A percentile compares a stretch with the other conserved stretches of the same genome.
Conservation (phyloP, 148 eudicot species). For the Vaccinium vitisidaea region DNA sequence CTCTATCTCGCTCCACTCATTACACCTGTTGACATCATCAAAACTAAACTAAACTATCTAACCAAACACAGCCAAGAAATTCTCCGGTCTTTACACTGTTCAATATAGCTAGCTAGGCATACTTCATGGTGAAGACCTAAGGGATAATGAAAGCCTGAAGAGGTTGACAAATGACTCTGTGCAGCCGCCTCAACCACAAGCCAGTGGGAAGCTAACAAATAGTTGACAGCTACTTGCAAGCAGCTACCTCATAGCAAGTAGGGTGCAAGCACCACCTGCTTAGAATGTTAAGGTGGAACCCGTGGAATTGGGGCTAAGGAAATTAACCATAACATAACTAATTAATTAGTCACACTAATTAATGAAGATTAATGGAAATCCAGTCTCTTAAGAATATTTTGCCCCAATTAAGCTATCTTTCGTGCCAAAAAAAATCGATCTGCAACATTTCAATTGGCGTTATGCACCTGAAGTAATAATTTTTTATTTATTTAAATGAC, state of each 20-base stretch:
- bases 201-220: not conserved
- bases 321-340: not conserved
- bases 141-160: not conserved
- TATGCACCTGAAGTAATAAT: not conserved
- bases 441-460: not conserved
- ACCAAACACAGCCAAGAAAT: too few relatives aligned
- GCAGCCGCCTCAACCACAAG: not conserved
- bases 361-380: not conserved
- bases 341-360: not conserved
- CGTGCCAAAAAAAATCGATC: not conserved
- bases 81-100: not conserved
- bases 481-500: not conserved
- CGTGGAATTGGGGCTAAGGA: not conserved
- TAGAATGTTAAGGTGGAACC: not conserved
- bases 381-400: not conserved
- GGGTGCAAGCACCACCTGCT: not conserved
- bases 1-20: too few relatives aligned
- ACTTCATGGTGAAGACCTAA: not conserved
- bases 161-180: not conserved
- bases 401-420: not conserved
- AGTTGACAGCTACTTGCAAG: not conserved
- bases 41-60: too few relatives aligned
- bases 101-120: not conserved
- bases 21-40: too few relatives aligned
- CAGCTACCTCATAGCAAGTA: not conserved